Evolutionary conservation across 1,139 yeast genomes (phyloP).

Genomic region (Zygoascus meyerae): DNA sequence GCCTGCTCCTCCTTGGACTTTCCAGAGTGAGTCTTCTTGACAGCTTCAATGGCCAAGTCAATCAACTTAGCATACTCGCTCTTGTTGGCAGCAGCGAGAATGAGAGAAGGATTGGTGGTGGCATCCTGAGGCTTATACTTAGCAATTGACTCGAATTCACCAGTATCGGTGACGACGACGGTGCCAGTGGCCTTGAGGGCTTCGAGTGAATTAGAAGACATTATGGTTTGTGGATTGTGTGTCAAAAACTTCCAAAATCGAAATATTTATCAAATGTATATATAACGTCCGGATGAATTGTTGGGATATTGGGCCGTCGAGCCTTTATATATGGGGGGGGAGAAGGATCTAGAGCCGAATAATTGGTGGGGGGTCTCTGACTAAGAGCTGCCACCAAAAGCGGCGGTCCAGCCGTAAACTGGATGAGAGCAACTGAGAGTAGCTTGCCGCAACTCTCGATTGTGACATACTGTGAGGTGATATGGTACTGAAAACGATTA

Average conservation of each 20-base stretch:
- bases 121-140: constrained; percentile 99
- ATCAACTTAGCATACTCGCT: constrained; percentile 83
- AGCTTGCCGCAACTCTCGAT: no score
- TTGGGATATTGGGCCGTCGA: no score
- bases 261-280: not conserved
- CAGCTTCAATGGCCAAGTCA: constrained; percentile 86
- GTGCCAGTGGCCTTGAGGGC: constrained; percentile 95
- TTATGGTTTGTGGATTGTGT: constrained; percentile 20
- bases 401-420: no score
- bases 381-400: not conserved
- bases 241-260: not conserved
- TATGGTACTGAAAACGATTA: not conserved
- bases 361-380: constrained; percentile 3
- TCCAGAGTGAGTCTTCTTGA: constrained; percentile 50
- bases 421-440: no score
- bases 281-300: not conserved
- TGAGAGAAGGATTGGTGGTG: constrained; percentile 97
- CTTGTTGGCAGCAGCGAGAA: constrained; percentile 91
- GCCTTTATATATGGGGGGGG: not conserved
- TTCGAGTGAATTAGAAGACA: constrained; percentile 71
- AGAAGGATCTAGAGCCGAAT: not conserved
- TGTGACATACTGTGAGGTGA: not conserved
- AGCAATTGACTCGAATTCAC: constrained; percentile 97
- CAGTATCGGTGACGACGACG: constrained; percentile 95
- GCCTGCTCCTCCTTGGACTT: constrained; percentile 57